These are phyloP conservation scores for Penicillium janthinellum DNA, from an alignment of 2,329 filamentous ascomycete genomes.

Conservation along the genomic window DNA sequence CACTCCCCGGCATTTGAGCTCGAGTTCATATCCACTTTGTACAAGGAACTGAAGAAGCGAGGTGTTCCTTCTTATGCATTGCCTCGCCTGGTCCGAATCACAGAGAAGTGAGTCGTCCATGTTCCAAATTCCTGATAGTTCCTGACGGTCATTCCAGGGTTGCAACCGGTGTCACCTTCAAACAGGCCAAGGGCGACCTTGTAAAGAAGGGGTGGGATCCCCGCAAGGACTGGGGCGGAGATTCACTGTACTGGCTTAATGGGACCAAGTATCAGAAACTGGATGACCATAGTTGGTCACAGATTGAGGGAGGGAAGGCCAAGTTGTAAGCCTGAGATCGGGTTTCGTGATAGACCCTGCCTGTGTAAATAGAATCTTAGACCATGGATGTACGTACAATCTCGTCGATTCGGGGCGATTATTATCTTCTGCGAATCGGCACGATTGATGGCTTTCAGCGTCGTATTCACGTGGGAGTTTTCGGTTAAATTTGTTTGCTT, in stretches of 20 bases:
- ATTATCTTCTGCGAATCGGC: too few species aligned
- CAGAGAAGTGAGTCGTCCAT: conserved; percentile 43
- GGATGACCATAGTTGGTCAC: conserved; percentile 41
- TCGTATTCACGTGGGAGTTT: not conserved
- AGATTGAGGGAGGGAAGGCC: conserved; percentile 47
- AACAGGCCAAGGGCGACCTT: conserved; percentile 51
- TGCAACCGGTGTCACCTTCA: conserved; percentile 53
- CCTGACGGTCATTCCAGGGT: conserved; percentile 32
- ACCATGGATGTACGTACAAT: not conserved
- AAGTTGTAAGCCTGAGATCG: conserved; percentile 38
- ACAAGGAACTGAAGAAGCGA: conserved; percentile 43
- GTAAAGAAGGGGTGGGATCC: conserved; percentile 47
- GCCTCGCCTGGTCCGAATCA: conserved; percentile 51
- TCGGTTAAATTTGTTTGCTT: not conserved
- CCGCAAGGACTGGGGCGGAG: conserved; percentile 33
- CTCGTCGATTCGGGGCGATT: too few species aligned
- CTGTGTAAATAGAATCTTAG: conserved; percentile 3
- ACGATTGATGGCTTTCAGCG: not conserved
- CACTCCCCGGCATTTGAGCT: conserved; percentile 30
- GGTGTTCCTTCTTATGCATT: conserved; percentile 52
- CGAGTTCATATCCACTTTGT: conserved; percentile 43
- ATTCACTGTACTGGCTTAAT: conserved; percentile 50
- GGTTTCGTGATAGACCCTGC: not conserved
- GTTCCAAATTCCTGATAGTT: not conserved
- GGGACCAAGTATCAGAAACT: conserved; percentile 44